Conservation (phyloP, 2,329 filamentous ascomycete genomes). For the Pleomassaria siparia region DNA sequence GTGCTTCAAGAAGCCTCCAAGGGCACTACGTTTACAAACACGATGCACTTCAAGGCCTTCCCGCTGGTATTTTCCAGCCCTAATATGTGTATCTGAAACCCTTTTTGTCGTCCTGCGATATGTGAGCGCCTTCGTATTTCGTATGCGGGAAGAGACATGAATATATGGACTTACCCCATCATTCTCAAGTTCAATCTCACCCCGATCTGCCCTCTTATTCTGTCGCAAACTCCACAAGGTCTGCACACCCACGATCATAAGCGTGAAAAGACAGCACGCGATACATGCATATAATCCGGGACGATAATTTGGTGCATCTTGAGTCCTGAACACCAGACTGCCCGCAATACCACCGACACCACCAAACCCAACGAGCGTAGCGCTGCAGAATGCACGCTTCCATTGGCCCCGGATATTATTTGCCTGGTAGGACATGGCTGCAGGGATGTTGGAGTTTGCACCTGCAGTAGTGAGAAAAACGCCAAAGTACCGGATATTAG, state of each 20-base stretch:
- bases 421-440: slow-evolving; percentile 76
- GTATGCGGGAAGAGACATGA: background rate
- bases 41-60: background rate
- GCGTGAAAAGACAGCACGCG: slow-evolving; percentile 39
- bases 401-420: slow-evolving; percentile 89
- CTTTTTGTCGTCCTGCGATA: slow-evolving; percentile 33
- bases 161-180: slow-evolving; percentile 31
- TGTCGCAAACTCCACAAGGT: slow-evolving; percentile 34
- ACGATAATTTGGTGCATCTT: slow-evolving; percentile 41
- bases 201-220: slow-evolving; percentile 44
- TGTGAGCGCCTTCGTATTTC: slow-evolving; percentile 13
- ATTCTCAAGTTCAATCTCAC: slow-evolving; percentile 46
- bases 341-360: slow-evolving; percentile 79
- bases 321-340: slow-evolving; percentile 65
- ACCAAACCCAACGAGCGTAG: slow-evolving; percentile 73
- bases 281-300: slow-evolving; percentile 44
- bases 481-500: slow-evolving; percentile 68
- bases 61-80: background rate
- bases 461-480: slow-evolving; percentile 76
- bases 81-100: slow-evolving; percentile 39
- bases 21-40: background rate
- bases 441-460: slow-evolving; percentile 75
- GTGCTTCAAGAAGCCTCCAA: background rate
- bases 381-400: slow-evolving; percentile 80
- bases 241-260: slow-evolving; percentile 37